Percentiles rank a stretch among this genome's conserved stretches.
phyloP scores from a whole-genome alignment of 164 flowering plant species.

The Nymphaea thermarum region DNA sequence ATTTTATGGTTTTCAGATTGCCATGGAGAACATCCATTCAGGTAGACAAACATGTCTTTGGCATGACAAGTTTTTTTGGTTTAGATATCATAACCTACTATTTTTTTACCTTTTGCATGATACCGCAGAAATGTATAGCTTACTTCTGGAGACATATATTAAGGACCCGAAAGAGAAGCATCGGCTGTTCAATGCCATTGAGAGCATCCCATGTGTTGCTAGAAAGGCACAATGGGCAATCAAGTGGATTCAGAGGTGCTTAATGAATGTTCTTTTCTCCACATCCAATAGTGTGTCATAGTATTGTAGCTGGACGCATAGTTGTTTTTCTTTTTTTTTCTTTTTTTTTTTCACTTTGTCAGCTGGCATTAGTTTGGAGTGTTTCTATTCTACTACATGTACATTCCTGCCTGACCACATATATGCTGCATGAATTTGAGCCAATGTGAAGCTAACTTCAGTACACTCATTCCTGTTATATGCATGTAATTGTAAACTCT shows the following conservation, averaged over 20 bases:
- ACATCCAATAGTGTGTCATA: too few species aligned
- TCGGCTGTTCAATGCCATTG: constrained; percentile 68
- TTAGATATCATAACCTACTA: neutral
- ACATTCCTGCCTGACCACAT: too few species aligned
- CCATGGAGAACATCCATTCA: constrained; percentile 88
- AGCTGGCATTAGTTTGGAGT: too few species aligned
- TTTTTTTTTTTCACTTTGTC: neutral
- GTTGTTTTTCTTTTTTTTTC: neutral
- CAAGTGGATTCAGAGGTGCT: constrained; percentile 66
- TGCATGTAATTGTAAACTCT: too few species aligned
- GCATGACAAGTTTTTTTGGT: neutral
- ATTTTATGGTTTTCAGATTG: constrained; percentile 77
- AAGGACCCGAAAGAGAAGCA: constrained; percentile 65
- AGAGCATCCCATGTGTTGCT: constrained; percentile 57
- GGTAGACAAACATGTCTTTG: constrained; percentile 26
- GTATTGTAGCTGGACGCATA: too few species aligned
- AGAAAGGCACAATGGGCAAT: constrained; percentile 79
- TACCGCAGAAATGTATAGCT: constrained; percentile 72
- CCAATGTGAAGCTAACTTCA: too few species aligned
- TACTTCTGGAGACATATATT: constrained; percentile 82
- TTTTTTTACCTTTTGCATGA: neutral
- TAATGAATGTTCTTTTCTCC: too few species aligned
- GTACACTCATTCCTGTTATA: too few species aligned
- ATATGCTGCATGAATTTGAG: too few species aligned
- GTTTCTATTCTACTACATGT: neutral